Conservation (phyloP, 2,329 filamentous ascomycete species). For the Ophiostoma perfectum region DNA sequence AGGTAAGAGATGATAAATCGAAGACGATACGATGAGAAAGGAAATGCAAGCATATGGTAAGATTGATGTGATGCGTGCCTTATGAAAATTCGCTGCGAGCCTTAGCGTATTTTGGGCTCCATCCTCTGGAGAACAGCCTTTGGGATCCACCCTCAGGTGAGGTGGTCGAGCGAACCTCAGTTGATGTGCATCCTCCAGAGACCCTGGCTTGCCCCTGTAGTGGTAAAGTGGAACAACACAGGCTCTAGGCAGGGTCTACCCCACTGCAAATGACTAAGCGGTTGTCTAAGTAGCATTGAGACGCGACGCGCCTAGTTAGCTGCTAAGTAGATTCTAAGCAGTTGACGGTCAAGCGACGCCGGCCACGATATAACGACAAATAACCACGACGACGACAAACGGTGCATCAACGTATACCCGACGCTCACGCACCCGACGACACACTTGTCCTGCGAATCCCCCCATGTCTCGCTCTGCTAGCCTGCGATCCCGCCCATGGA, state of each 20-base stretch:
- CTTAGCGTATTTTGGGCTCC: too few species aligned
- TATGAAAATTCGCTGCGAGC: too few species aligned
- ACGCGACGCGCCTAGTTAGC: constrained; percentile 9
- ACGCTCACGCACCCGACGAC: neutral
- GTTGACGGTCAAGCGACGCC: neutral
- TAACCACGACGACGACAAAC: neutral
- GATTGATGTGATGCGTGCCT: too few species aligned
- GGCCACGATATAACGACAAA: neutral
- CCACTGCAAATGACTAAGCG: neutral
- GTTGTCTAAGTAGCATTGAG: neutral
- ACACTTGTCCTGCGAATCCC: neutral
- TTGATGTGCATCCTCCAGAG: too few species aligned
- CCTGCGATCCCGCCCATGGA: constrained; percentile 27
- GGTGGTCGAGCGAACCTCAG: too few species aligned
- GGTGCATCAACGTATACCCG: neutral
- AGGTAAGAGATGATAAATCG: too few species aligned
- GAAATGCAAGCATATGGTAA: too few species aligned
- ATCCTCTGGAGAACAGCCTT: too few species aligned
- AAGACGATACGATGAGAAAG: too few species aligned
- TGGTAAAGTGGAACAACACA: neutral
- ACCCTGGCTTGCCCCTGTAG: neutral
- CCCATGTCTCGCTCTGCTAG: constrained; percentile 21
- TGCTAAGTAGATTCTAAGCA: neutral
- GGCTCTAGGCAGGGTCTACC: neutral
- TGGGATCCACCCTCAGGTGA: too few species aligned